Conservation (phyloP, 148 eudicot genomes). For the Gaultheria prostrata region DNA sequence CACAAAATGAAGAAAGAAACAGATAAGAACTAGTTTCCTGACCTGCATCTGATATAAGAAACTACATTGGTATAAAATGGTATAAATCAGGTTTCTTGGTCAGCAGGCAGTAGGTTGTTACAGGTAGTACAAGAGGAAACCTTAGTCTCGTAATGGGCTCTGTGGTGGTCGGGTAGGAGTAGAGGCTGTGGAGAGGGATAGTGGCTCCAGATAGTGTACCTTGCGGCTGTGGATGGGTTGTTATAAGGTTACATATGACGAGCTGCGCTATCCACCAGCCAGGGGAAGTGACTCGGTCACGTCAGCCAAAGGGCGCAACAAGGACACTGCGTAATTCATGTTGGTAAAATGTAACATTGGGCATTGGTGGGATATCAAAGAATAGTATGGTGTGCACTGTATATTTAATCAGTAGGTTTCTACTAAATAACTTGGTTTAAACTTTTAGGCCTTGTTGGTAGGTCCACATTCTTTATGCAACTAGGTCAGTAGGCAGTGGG, state of each 20-base stretch:
- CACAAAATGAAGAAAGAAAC: not conserved
- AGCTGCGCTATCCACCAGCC: not conserved
- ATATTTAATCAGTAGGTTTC: not conserved
- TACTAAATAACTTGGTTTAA: not conserved
- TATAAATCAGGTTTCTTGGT: not conserved
- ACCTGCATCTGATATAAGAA: not conserved
- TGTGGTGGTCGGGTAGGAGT: not conserved
- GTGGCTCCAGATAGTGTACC: not conserved
- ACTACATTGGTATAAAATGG: not conserved
- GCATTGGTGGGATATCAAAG: not conserved
- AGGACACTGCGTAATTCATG: not conserved
- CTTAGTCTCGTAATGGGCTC: not conserved
- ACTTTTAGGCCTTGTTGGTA: constrained; percentile 1
- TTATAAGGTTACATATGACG: not conserved
- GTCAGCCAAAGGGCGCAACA: not conserved
- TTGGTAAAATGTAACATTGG: not conserved
- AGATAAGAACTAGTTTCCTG: not conserved
- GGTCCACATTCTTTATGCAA: not conserved
- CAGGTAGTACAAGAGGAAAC: not conserved
- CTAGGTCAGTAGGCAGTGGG: not conserved
- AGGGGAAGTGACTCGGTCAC: not conserved
- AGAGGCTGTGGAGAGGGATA: not conserved
- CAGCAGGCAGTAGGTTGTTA: not conserved
- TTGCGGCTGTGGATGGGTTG: not conserved
- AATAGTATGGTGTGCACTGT: not conserved